Base-by-base conservation (phyloP, 129 eudicot genomes). In the Tagetes patula region DNA sequence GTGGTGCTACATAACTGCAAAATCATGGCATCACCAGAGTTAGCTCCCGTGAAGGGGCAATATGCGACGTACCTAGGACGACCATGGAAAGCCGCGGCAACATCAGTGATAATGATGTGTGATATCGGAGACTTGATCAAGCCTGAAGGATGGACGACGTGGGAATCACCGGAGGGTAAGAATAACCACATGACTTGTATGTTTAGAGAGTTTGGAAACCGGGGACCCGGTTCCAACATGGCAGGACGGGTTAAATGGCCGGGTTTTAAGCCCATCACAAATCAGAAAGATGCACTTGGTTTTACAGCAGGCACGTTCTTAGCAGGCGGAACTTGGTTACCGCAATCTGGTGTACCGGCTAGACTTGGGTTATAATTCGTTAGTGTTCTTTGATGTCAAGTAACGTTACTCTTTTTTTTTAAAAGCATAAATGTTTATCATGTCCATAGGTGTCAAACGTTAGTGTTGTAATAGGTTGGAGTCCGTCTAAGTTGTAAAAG, bases 1-100 rank as follows among this genome's bases (percentile, higher is more conserved):
- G 67, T 88, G 59, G 90, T 88, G 12, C 74, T 88, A 45, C 95
- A 88, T 30, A 80, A 85, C 40, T 81, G 90, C 77, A 75, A 69
- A 62, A 83, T 88, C 46, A 80, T 60, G 9, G 72, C 95, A 0
- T 86, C 87, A 2, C 43, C 64, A 0, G 70, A 48, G 13, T 64
- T 88, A 3, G 76, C 64, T 62, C 66, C 86, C 0, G 79, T 11
- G 2, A 80, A 84, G 77, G 82, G 68, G 43, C 70, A 80, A 47
- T 37, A 67, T 6, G 67, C 82, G 0, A 77, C 84, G 0, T 85
- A 80, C 82, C 64, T 88, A 47, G 94, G 94, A 61, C 77, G 94
- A 5, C 94, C 94, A 12, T 88, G 94, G 94, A 83, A 78, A 67
- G 10, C 77, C 0, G 72, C 69, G 0, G 76, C 87, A 3, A 82